These are phyloP conservation scores for Colletotrichum noveboracense DNA, from an alignment of 2,329 filamentous ascomycete species.

Conservation along the genomic window DNA sequence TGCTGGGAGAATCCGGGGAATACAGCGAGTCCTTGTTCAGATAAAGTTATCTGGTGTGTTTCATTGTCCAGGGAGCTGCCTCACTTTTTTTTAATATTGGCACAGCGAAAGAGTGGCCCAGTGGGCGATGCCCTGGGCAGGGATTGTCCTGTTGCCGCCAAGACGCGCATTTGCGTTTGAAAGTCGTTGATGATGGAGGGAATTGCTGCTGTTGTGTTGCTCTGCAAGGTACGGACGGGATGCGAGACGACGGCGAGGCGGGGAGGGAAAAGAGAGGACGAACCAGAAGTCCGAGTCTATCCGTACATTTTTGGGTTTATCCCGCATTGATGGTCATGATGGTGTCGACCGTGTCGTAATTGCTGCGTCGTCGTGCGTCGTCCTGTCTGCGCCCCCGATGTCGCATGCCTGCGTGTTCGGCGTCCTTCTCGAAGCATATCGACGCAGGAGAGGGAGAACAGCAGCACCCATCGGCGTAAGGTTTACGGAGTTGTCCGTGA, in stretches of 20 bases:
- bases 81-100: neutral
- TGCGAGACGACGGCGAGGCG: neutral
- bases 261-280: slow-evolving; percentile 7
- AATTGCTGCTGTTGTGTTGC: neutral
- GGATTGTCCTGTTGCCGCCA: neutral
- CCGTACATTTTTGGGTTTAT: neutral
- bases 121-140: neutral
- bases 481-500: slow-evolving; percentile 4
- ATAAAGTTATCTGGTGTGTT: slow-evolving; percentile 19
- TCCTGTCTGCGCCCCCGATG: neutral
- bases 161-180: neutral
- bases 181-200: neutral
- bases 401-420: neutral
- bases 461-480: neutral
- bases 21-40: slow-evolving; percentile 10
- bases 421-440: slow-evolving; percentile 7
- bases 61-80: slow-evolving; percentile 3
- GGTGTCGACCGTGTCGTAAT: neutral
- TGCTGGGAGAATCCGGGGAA: slow-evolving; percentile 12
- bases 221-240: neutral
- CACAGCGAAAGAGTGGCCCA: neutral
- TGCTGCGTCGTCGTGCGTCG: neutral
- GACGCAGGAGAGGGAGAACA: neutral
- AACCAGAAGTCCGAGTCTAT: neutral
- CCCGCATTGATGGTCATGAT: neutral